Base-by-base conservation (phyloP, 75 land plant genomes). In the Ceratopteris richardii region DNA sequence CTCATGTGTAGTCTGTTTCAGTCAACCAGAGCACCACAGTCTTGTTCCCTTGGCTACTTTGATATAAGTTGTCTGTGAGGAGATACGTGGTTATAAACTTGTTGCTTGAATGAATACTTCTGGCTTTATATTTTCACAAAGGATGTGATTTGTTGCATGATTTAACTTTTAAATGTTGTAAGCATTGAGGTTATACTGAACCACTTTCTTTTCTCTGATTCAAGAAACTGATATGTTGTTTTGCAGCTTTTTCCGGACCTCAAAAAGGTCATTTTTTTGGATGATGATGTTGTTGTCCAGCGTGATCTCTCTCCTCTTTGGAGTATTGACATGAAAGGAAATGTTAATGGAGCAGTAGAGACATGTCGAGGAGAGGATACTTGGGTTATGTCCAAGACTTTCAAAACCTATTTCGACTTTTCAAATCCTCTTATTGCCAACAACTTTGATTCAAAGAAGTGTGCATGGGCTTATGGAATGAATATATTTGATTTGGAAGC, bases 401-500 rank as follows among this genome's bases (percentile, higher is more conserved):
- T 92, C 53, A 77, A 61, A 55, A 92, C 68, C 29, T 92, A 92
- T 63, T 88, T 92, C 80, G 88, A 92, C 48, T 92, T 92, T 57
- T 82, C 90, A 44, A 87, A 92, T 68, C 97, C 97, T 28, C 71
- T 82, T 26, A 57, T 92, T 50, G 65, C 86, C 42, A 68, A 73
- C 51, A 72, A 66, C 63, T 73, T 92, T 69, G 72, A 92, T 37
- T 86, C 94, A 20, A 78, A 92, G 29, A 80, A 92, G 65, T 92
- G 97, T 80, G 94, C 97, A 11, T 92, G 97, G 97, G 97, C 97
- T 21, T 92, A 87, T 78, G 97, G 97, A 43, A 92, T 92, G 97
- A 92, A 92, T 41, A 76, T 92, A 27, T 88, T 92, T 76, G 95
- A 92, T 71, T 62, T 92, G 19, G 68, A 51, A 59, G 94, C 86